Evolutionary conservation across 768 basidiomycete species (phyloP), one percentile per base, ranked within the genome.

Genomic region (Tricholoma sp.): DNA sequence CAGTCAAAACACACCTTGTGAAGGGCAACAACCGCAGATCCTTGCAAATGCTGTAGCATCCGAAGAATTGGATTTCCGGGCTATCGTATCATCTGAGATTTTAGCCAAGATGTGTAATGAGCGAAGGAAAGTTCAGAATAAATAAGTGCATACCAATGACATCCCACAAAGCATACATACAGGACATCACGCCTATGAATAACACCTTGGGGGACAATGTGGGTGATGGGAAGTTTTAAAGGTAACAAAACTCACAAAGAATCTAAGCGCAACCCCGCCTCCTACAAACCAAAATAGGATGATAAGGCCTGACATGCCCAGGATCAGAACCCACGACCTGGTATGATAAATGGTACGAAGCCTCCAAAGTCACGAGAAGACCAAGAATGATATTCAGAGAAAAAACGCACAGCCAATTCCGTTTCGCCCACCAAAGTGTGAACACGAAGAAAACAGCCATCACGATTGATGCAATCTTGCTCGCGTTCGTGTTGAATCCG

Each of bases 131-230:
- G 32, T 21, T 32, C 7, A 51, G 37, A n/a, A 41, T 39, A 41
- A 27, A 31, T 34, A 10, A 19, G 6, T 14, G 70, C 79, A 57
- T 54, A 85, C 91, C 89, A 32, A 92, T 78, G 51, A 96, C 87
- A 63, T 96, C 94, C 89, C 91, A 95, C 1, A 92, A 77, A 52
- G 84, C 86, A 63, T 94, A 94, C 75, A 94, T 74, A 69, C 88
- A 90, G 7, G 88, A 90, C 91, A 94, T 94, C 56, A 82, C 80
- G 16, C 91, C 91, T 32, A 94, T 83, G 68, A 94, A 94, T 22
- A 94, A 69, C 10, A 93, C 76, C 89, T 89, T 54, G 8, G 9
- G 18, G 8, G 52, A 35, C 21, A 9, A n/a, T 19, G 45, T 5
- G 9, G 54, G 54, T 45, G 12, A 11, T 43, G 35, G 14, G 11